Percentiles rank a stretch among this genome's conserved stretches.
Conservation (phyloP, 1,139 yeast genomes). For the Dujonia santamariae region DNA sequence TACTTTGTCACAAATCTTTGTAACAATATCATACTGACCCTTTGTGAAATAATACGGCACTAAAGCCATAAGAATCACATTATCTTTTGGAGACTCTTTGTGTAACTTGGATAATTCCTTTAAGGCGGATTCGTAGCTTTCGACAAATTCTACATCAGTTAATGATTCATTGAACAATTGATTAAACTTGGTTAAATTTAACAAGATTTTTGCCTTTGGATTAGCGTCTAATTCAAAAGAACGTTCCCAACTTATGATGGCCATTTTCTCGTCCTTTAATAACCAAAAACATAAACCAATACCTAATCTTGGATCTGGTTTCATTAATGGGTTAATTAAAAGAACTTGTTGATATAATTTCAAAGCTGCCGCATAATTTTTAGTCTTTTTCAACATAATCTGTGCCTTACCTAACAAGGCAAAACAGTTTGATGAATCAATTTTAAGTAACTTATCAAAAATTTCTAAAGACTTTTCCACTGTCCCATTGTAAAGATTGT, state of each 20-base stretch:
- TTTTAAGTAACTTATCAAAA: constrained; percentile 52
- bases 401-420: constrained; percentile 88
- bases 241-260: constrained; percentile 80
- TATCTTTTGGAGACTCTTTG: constrained; percentile 25
- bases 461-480: constrained; percentile 67
- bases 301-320: constrained; percentile 94
- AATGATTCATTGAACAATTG: constrained; percentile 55
- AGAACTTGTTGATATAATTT: constrained; percentile 81
- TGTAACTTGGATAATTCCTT: constrained; percentile 26
- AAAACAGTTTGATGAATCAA: constrained; percentile 56
- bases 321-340: constrained; percentile 68
- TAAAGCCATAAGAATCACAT: constrained; percentile 43
- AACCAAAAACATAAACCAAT: constrained; percentile 94
- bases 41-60: constrained; percentile 60
- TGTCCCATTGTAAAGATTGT: constrained; percentile 37
- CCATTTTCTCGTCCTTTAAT: constrained; percentile 73
- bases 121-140: constrained; percentile 48
- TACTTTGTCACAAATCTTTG: constrained; percentile 54
- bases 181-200: constrained; percentile 69
- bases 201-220: constrained; percentile 61
- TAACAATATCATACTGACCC: constrained; percentile 55
- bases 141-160: constrained; percentile 57
- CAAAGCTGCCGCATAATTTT: constrained; percentile 71
- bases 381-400: constrained; percentile 61
- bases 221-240: constrained; percentile 63